These are phyloP conservation scores for Fomitopsis schrenkii DNA, from an alignment of 1,284 basidiomycete species.

Conservation along the genomic window DNA sequence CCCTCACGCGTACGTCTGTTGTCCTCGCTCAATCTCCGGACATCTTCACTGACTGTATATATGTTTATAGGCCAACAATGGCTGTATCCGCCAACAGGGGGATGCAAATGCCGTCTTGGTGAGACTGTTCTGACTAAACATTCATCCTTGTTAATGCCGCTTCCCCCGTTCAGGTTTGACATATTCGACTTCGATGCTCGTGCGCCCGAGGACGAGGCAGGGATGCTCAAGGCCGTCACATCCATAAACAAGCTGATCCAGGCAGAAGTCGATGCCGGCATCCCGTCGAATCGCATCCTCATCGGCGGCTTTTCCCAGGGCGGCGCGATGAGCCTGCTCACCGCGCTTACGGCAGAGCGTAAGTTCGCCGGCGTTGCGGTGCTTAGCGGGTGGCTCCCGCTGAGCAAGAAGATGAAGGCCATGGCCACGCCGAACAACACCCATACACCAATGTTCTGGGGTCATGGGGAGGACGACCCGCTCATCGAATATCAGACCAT, in stretches of 20 bases:
- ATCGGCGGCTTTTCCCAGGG: slow-evolving; percentile 91
- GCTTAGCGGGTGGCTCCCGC: slow-evolving; percentile 76
- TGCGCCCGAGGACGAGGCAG: slow-evolving; percentile 65
- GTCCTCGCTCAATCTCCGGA: slow-evolving; percentile 32
- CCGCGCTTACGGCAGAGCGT: slow-evolving; percentile 62
- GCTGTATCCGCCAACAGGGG: slow-evolving; percentile 68
- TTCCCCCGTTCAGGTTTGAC: slow-evolving; percentile 66
- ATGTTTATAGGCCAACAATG: slow-evolving; percentile 41
- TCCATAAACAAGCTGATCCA: slow-evolving; percentile 69
- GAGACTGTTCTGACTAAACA: slow-evolving; percentile 10
- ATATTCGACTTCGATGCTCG: slow-evolving; percentile 63
- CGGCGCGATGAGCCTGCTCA: slow-evolving; percentile 72
- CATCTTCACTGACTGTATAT: slow-evolving; percentile 56
- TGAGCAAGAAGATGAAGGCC: slow-evolving; percentile 59
- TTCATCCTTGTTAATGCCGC: neutral
- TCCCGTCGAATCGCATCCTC: slow-evolving; percentile 62
- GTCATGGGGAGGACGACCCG: slow-evolving; percentile 75
- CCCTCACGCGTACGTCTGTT: slow-evolving; percentile 60
- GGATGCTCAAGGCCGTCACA: slow-evolving; percentile 65
- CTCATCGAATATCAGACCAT: slow-evolving; percentile 52
- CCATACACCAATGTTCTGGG: slow-evolving; percentile 79
- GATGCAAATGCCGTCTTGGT: slow-evolving; percentile 72
- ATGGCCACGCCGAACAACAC: slow-evolving; percentile 53
- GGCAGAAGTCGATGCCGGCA: slow-evolving; percentile 72
- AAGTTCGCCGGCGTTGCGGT: slow-evolving; percentile 72